These are phyloP conservation scores for Venturia aucupariae DNA, from an alignment of 2,329 filamentous ascomycete species.

Conservation along the genomic window DNA sequence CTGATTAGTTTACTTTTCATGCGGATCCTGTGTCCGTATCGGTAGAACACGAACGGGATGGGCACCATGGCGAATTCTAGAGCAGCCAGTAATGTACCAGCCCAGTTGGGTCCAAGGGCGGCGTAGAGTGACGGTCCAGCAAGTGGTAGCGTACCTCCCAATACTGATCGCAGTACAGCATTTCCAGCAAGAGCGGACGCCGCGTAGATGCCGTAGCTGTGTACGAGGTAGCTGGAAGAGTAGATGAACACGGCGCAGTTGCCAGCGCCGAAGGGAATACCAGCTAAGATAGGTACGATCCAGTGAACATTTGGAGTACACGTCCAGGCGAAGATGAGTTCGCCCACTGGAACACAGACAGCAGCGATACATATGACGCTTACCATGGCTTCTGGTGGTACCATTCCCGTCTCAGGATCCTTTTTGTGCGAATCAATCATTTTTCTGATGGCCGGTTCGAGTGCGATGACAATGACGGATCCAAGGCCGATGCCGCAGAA, in stretches of 20 bases:
- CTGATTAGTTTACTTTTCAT: conserved; percentile 46
- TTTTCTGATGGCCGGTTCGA: conserved; percentile 60
- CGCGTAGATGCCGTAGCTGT: conserved; percentile 71
- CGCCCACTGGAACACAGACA: conserved; percentile 63
- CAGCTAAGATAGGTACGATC: conserved; percentile 69
- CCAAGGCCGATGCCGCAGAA: conserved; percentile 65
- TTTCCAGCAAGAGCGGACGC: conserved; percentile 75
- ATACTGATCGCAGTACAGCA: conserved; percentile 59
- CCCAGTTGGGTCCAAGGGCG: conserved; percentile 64
- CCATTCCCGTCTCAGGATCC: conserved; percentile 65
- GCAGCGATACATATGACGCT: conserved; percentile 71
- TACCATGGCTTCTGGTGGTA: conserved; percentile 71
- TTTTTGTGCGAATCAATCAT: conserved; percentile 68
- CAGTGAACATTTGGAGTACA: conserved; percentile 75
- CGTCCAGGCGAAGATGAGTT: conserved; percentile 85
- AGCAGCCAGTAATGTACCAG: conserved; percentile 64
- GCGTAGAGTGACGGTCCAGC: conserved; percentile 65
- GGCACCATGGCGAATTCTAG: conserved; percentile 67
- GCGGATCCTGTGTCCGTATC: conserved; percentile 48
- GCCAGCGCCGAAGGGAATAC: conserved; percentile 68
- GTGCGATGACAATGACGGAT: conserved; percentile 40
- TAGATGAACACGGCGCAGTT: conserved; percentile 78
- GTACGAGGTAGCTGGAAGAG: conserved; percentile 67
- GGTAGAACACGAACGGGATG: conserved; percentile 72
- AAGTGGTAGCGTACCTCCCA: conserved; percentile 71